A percentile compares a stretch with the other conserved stretches of the same genome.
Conservation (phyloP, 116 monocot species). For the Trichopus zeylanicus region DNA sequence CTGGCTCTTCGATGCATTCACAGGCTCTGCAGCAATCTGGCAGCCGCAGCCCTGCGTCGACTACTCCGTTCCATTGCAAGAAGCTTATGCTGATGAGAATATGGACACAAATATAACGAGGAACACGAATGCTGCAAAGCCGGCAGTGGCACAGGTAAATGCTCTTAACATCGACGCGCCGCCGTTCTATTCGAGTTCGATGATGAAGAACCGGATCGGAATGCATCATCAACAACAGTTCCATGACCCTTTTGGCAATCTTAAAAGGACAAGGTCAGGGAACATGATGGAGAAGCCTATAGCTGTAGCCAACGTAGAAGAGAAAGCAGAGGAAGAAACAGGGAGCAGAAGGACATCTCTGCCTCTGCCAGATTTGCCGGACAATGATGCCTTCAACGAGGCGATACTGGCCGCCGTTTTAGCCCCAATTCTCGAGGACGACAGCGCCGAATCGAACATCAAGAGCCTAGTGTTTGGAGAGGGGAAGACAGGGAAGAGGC, state of each 20-base stretch:
- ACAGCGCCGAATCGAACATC: background rate
- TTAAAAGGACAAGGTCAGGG: conserved; percentile 77
- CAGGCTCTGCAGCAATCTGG: conserved; percentile 49
- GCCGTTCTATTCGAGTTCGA: conserved; percentile 56
- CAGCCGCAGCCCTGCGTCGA: conserved; percentile 77
- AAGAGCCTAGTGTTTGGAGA: conserved; percentile 31
- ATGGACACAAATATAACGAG: too few species aligned
- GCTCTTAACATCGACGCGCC: conserved; percentile 58
- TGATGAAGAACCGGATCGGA: conserved; percentile 2
- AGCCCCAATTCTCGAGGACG: conserved; percentile 49
- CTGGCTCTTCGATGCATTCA: conserved; percentile 21
- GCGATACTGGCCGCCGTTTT: conserved; percentile 69
- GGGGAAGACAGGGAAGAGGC: conserved; percentile 66
- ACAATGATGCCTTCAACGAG: conserved; percentile 62
- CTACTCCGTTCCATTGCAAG: conserved; percentile 4
- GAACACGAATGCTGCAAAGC: too few species aligned
- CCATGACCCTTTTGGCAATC: conserved; percentile 31
- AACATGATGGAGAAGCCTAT: conserved; percentile 19
- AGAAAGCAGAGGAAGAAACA: conserved; percentile 5
- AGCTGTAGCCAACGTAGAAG: too few species aligned
- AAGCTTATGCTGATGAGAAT: conserved; percentile 53
- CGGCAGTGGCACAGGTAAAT: conserved; percentile 3
- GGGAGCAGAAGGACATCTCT: conserved; percentile 9
- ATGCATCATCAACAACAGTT: conserved; percentile 9
- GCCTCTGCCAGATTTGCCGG: conserved; percentile 46